Base-by-base conservation (phyloP, 805 yeast genomes). In the Lachancea lanzarotensis region DNA sequence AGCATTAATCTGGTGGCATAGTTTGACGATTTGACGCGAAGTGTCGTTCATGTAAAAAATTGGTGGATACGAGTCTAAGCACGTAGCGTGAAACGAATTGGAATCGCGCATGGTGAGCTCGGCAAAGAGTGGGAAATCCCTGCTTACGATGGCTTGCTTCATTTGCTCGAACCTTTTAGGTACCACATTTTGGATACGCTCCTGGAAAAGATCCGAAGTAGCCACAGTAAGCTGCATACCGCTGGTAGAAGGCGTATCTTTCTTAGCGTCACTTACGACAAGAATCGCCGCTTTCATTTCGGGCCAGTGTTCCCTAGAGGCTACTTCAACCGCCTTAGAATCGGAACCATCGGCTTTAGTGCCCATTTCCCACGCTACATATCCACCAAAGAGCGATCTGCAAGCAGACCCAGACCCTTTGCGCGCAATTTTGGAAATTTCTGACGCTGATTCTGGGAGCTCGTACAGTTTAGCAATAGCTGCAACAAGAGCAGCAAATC, bases 351-450 rank as follows among this genome's bases (percentile, higher is more conserved):
- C 83, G 0, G 52, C 67, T 47, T 60, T 51, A 2, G 55, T 52
- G 46, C 99, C 99, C 97, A 90, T 89, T 66, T 93, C 96, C 99
- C 99, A 93, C 3, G 98, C 98, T 11, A 93, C 99, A 61, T 81
- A 93, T 7, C 99, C 99, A 39, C 98, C 98, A 67, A 87, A 88
- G 50, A 93, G 72, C 8, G 98, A 93, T 66, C 99, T 78, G 69
- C 99, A 93, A 6, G 98, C 98, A 12, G 96, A 88, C 2, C 98
- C 99, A 6, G 97, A 89, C 27, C 99, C 99, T 69, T 89, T 91
- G 68, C 99, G 81, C 12, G 99, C 98, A 60, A 93, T 84, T 60
- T 82, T 84, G 52, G 96, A 86, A 51, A 93, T 75, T 59, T 89
- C 96, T 18, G 93, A 84, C 59, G 77, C 73, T 49, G 84, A 77